Percentiles rank a stretch among this genome's conserved stretches.
Conservation (phyloP, 371 early-diverging fungal genomes). For the Nematocida sp. region DNA sequence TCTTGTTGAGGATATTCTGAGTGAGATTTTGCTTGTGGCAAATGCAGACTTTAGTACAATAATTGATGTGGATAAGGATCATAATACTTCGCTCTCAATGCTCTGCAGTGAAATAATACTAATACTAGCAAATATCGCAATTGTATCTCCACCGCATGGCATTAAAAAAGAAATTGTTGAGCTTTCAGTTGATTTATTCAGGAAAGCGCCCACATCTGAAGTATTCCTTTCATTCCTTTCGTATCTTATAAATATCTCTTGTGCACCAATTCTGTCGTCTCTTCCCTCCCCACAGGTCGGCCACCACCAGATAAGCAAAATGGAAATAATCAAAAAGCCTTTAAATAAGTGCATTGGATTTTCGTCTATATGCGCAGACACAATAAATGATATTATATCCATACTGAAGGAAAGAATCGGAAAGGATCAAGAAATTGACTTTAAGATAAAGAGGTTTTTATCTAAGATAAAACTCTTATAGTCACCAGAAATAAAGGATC, state of each 20-base stretch:
- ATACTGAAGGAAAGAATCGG: not conserved
- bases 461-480: not conserved
- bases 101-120: constrained; percentile 1
- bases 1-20: not conserved
- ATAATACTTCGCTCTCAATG: not conserved
- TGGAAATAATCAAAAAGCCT: not conserved
- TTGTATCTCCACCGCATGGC: not conserved
- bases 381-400: not conserved
- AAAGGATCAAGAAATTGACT: constrained; percentile 3
- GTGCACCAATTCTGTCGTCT: not conserved
- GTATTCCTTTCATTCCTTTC: constrained; percentile 8
- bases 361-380: not conserved
- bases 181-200: not conserved
- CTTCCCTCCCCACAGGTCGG: not conserved
- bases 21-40: not conserved
- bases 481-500: no score
- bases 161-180: not conserved
- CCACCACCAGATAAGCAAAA: not conserved
- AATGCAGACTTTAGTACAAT: not conserved
- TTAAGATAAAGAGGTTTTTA: not conserved
- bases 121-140: not conserved
- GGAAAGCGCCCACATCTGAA: not conserved
- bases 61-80: not conserved
- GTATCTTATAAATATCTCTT: not conserved
- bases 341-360: not conserved